These are phyloP conservation scores for Casaregolazyma suthepensis DNA, from an alignment of 1,139 yeast species.

Conservation along the genomic window DNA sequence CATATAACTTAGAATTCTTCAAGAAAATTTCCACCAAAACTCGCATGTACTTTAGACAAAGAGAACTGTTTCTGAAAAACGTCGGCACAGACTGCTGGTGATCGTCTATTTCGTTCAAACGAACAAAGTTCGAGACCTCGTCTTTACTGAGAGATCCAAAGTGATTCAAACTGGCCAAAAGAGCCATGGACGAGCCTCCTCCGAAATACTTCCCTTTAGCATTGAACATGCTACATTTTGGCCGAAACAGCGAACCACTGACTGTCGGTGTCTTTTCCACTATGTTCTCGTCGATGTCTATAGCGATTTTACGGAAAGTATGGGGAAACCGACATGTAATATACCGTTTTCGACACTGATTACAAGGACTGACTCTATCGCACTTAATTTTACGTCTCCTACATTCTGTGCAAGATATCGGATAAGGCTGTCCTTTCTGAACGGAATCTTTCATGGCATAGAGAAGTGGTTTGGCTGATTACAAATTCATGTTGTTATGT, in stretches of 20 bases:
- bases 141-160: neutral
- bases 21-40: neutral
- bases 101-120: neutral
- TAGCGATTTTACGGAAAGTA: slow-evolving; percentile 4
- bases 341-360: neutral
- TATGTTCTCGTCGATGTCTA: neutral
- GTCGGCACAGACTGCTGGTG: neutral
- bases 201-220: slow-evolving; percentile 4
- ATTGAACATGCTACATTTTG: neutral
- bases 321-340: slow-evolving; percentile 2
- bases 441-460: neutral
- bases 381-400: neutral
- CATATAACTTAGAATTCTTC: neutral
- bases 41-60: neutral
- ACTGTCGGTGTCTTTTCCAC: neutral
- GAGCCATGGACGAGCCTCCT: slow-evolving; percentile 3
- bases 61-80: neutral
- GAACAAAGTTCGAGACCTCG: neutral
- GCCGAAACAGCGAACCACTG: neutral
- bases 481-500: neutral
- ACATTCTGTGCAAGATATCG: neutral
- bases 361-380: neutral
- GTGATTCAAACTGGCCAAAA: neutral
- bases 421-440: neutral
- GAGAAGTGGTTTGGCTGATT: neutral